Base-by-base conservation (phyloP, 73 alveolate genomes). In the Paramecium primaurelia region DNA sequence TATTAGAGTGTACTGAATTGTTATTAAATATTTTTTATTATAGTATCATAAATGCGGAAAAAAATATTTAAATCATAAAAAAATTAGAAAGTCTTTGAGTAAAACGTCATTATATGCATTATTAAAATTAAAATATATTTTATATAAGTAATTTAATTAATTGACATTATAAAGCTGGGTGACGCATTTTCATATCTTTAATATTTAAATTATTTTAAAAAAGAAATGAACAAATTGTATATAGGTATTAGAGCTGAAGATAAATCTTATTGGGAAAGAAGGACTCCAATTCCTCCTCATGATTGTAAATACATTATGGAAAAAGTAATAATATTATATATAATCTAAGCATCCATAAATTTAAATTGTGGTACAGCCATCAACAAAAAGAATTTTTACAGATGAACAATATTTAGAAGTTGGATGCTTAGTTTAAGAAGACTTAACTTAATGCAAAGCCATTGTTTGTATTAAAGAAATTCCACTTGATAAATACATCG, bases 401-500 rank as follows among this genome's bases (percentile, higher is more conserved):
- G 98, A 96, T 68, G 94, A 90, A 28, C 97, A 96, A 83, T 97
- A 69, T 71, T 93, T 36, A 34, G 96, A 92, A 22, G 98, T 92
- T 11, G 99, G 99, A 25, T 98, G 98, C 20, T 73, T 86, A 34
- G 58, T 97, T 37, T 36, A 83, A 28, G 98, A 95, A 69, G 98
- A 97, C 59, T 86, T 97, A 34, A 10, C 95, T 16, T 92, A 86
- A 77, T 96, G 97, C 92, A 92, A 88, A 69, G 86, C 92, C 44
- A 96, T 97, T 30, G 92, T 96, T 22, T 97, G 99, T 20, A 97
- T 97, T 42, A 97, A 97, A 93, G 98, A 94, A 88, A 97, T 96
- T 7, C 97, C 96, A 4, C 80, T 93, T 49, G 95, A 92, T 4
- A 58, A 90, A 59, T 86, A 96, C 11, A 28, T 93, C 3, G 95